Evolutionary conservation across 805 yeast species (phyloP).

Genomic region (baker's yeast (Saccharomyces cerevisiae)): DNA sequence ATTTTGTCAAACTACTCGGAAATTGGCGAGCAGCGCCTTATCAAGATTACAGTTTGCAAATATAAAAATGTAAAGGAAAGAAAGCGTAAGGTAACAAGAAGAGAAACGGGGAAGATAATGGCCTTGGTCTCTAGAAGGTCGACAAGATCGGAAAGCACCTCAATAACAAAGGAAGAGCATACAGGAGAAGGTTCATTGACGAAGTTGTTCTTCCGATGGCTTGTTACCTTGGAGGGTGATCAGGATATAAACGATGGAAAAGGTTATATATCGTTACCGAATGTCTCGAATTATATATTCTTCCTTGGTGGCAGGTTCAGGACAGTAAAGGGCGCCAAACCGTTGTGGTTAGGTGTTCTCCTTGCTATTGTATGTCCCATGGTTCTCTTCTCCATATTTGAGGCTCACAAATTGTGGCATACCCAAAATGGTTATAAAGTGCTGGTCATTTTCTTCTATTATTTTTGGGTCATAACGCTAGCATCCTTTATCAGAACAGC

Average conservation of each 20-base stretch:
- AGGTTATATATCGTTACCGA: conserved; percentile 18
- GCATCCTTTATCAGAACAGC: conserved; percentile 46
- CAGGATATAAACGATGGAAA: conserved; percentile 7
- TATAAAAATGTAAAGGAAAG: not conserved
- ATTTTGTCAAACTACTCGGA: not conserved
- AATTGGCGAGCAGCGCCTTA: not conserved
- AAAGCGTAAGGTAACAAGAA: not conserved
- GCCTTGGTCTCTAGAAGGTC: not conserved
- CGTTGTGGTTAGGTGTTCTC: conserved; percentile 34
- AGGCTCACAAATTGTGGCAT: conserved; percentile 27
- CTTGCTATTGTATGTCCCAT: conserved; percentile 36
- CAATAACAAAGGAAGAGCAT: not conserved
- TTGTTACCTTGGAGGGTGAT: conserved; percentile 20
- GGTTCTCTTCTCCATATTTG: conserved; percentile 47
- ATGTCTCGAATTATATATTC: conserved; percentile 37
- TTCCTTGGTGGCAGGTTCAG: conserved; percentile 61
- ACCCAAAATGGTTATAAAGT: conserved; percentile 14
- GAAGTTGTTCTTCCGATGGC: conserved; percentile 14
- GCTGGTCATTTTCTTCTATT: conserved; percentile 45
- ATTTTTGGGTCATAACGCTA: conserved; percentile 47
- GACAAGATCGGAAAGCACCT: not conserved
- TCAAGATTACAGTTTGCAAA: not conserved
- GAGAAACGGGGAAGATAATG: not conserved
- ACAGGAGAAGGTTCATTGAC: not conserved
- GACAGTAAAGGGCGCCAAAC: conserved; percentile 33